Evolutionary conservation across 768 basidiomycete species (phyloP), one percentile per base, ranked within the genome.

Genomic region (Coprinopsis sp.): DNA sequence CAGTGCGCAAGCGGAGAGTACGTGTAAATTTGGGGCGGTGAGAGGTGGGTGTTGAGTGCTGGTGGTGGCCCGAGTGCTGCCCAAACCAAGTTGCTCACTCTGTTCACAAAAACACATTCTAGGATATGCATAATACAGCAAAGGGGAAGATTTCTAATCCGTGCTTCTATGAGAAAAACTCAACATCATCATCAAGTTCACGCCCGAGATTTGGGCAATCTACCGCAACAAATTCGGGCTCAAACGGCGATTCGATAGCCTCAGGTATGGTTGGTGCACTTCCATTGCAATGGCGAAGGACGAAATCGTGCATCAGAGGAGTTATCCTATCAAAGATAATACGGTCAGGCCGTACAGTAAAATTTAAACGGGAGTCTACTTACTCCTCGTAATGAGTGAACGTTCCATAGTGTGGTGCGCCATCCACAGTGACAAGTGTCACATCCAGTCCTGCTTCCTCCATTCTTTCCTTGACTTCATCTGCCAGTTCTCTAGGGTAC

Each of bases 321-420:
- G 66, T 65, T 16, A 67, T 55, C 44, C 67, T 67, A 50, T 19
- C 8, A 34, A 16, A 25, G 11, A 16, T 7, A 23, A 23, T 19
- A 40, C n/a, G 34, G 16, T 21, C 8, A 28, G 14, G 14, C 14
- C 18, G 21, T 21, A 11, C n/a, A 33, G 14, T 19, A 31, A 2
- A 14, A 19, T 10, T 11, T 37, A 23, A 6, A 37, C 10, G 41
- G 33, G 24, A 27, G 31, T 7, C 6, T 24, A 56, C 59, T 45
- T 36, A 70, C 67, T 58, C 48, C 14, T 59, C 53, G 11, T 61
- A 49, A 46, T 70, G 59, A 11, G 67, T 69, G 7, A 65, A 59
- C 34, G 55, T 54, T 2, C 69, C 69, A 38, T 67, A 69, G 50
- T 70, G 69, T 2, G 68, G 63, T 6, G 69, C 69, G 6, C 57